Evolutionary conservation across 345 rosid species (phyloP), one percentile per base, ranked within the genome.

Genomic region (Dipteronia sinensis): DNA sequence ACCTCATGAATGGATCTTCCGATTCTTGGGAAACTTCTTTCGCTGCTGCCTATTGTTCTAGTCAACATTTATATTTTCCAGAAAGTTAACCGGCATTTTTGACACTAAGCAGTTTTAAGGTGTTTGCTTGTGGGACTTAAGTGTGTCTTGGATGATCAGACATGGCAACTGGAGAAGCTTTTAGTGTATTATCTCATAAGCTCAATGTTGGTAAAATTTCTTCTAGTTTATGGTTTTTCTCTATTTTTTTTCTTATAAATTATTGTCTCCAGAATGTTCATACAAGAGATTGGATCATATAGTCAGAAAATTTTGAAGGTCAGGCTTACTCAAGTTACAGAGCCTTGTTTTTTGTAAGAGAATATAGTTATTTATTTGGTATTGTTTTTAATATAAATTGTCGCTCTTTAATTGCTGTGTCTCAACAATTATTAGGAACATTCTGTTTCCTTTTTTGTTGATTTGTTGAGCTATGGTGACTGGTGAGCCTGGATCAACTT

Each of bases 181-280:
- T 56, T 49, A 63, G 71, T 9, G 25, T 15, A 72, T 71, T 10
- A 31, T 55, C 19, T 11, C 15, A 10, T 13, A 20, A 73, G 64
- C 69, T 63, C 53, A 46, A 19, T 10, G 6, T 64, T 64, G 77
- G 68, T 63, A 63, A 22, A 74, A 74, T 17, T 47, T 4, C 34
- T 38, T 17, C 25, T 64, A 25, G 59, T 10, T 64, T 65, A 8
- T 19, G 29, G 13, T 17, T 53, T 38, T 49, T 12, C 2, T 11
- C 0, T 1, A 15, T 22, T 22, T 40, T 10, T 16, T 10, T 59
- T 59, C 11, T n/a, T 20, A 59, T 9, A 59, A 59, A 8, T 71
- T 25, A 10, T 16, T 56, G 67, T 40, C 19, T 53, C 10, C 47
- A 17, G 59, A 47, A 17, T 75, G 38, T 69, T 82, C 65, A 34